A percentile compares a stretch with the other conserved stretches of the same genome.
Evolutionary conservation across 1,284 basidiomycete genomes (phyloP).

Genomic region (Clitocybe nebularis): DNA sequence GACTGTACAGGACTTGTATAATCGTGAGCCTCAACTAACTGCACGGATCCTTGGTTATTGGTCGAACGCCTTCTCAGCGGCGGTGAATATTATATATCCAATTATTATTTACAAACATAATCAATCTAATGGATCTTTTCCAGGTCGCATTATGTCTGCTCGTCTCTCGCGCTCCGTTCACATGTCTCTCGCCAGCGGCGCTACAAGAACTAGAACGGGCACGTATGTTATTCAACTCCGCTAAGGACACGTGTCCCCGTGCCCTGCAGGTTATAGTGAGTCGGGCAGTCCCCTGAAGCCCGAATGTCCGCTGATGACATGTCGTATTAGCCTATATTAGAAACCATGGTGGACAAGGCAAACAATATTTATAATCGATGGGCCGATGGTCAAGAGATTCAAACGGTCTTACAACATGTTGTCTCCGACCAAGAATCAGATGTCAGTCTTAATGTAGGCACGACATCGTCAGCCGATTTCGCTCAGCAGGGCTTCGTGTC

Average conservation of each 20-base stretch:
- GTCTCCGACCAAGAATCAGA: slow-evolving; percentile 27
- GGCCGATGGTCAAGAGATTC: slow-evolving; percentile 38
- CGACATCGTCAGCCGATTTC: slow-evolving; percentile 13
- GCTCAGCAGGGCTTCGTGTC: slow-evolving; percentile 12
- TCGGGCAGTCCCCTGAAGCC: slow-evolving; percentile 6
- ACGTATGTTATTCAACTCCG: slow-evolving; percentile 36
- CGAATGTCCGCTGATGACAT: slow-evolving; percentile 8
- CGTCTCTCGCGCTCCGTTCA: slow-evolving; percentile 42
- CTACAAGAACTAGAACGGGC: slow-evolving; percentile 43
- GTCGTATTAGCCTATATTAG: slow-evolving; percentile 34
- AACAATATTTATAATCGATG: slow-evolving; percentile 42
- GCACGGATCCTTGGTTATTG: slow-evolving; percentile 60
- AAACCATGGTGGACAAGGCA: slow-evolving; percentile 43
- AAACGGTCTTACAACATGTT: slow-evolving; percentile 36
- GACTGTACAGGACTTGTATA: slow-evolving; percentile 50
- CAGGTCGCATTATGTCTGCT: slow-evolving; percentile 43
- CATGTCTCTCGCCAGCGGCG: slow-evolving; percentile 40
- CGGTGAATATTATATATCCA: slow-evolving; percentile 37
- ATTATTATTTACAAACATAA: slow-evolving; percentile 3
- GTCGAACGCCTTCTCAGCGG: slow-evolving; percentile 64
- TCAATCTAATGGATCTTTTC: slow-evolving; percentile 5
- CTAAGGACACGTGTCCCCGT: slow-evolving; percentile 37
- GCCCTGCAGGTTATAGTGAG: slow-evolving; percentile 40
- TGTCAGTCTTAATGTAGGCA: slow-evolving; percentile 9
- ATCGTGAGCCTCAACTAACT: slow-evolving; percentile 49